Conservation (phyloP, 352 stramenopile genomes). For the Pythium plurisporium region DNA sequence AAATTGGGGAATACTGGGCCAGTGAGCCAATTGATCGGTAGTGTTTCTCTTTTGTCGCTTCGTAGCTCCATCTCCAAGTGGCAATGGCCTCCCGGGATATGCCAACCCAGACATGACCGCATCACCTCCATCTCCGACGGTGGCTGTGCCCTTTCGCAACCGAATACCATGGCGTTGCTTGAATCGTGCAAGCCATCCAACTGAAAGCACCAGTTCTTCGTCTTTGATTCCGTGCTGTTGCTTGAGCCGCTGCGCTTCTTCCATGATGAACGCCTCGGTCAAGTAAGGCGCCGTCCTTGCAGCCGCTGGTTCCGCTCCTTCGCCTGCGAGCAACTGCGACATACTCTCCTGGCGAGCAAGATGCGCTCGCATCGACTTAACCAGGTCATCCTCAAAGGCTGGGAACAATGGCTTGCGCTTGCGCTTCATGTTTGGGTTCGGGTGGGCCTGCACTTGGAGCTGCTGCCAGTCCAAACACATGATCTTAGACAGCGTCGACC, state of each 20-base stretch:
- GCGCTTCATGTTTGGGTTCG: slow-evolving; percentile 76
- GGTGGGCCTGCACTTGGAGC: slow-evolving; percentile 36
- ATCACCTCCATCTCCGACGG: not conserved
- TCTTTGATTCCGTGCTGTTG: slow-evolving; percentile 57
- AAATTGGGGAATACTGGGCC: slow-evolving; percentile 1
- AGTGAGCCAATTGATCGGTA: not conserved
- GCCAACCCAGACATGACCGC: not conserved
- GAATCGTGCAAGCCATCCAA: slow-evolving; percentile 67
- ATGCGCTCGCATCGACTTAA: slow-evolving; percentile 43
- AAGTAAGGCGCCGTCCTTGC: slow-evolving; percentile 16
- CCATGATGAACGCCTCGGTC: slow-evolving; percentile 66
- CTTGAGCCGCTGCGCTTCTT: slow-evolving; percentile 70
- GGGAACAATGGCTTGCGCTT: slow-evolving; percentile 67
- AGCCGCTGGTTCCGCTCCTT: not conserved
- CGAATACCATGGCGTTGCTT: slow-evolving; percentile 72
- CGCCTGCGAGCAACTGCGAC: not conserved
- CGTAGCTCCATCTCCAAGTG: not conserved
- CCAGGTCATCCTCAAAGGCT: slow-evolving; percentile 58
- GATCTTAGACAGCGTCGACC: slow-evolving; percentile 76
- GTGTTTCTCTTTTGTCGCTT: slow-evolving; percentile 6
- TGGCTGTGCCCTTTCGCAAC: slow-evolving; percentile 36
- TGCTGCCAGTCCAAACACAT: slow-evolving; percentile 60
- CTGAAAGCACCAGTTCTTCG: slow-evolving; percentile 63
- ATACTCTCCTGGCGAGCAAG: slow-evolving; percentile 9
- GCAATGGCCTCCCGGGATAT: not conserved